A percentile compares a stretch with the other conserved stretches of the same genome.
Conservation (phyloP, 2,329 filamentous ascomycete genomes). For the Fusarium chuoi region DNA sequence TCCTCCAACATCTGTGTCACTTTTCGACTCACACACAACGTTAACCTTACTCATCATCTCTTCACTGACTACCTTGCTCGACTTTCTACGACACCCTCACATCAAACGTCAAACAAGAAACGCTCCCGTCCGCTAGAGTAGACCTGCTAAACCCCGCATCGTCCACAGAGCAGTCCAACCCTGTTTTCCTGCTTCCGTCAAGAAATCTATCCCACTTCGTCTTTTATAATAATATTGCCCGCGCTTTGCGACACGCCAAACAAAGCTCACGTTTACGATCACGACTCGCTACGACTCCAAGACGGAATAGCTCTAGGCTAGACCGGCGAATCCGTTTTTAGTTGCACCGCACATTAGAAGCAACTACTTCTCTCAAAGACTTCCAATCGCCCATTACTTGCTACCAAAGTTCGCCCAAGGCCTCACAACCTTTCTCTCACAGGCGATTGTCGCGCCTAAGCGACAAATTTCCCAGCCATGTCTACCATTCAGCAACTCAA, state of each 20-base stretch:
- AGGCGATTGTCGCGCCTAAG: constrained; percentile 42
- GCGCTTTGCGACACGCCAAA: constrained; percentile 29
- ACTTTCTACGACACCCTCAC: constrained; percentile 28
- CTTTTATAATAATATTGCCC: constrained; percentile 22
- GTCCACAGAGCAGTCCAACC: constrained; percentile 18
- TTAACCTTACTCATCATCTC: constrained; percentile 7
- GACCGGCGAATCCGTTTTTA: constrained; percentile 11
- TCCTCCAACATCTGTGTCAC: constrained; percentile 4
- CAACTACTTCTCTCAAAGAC: not conserved
- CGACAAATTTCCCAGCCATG: constrained; percentile 55
- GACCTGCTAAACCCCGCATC: constrained; percentile 43
- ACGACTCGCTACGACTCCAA: constrained; percentile 32
- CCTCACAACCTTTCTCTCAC: not conserved
- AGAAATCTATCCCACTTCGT: not conserved
- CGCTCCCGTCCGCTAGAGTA: constrained; percentile 33
- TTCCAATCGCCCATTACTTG: constrained; percentile 2
- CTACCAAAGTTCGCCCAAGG: constrained; percentile 11
- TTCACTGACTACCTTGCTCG: constrained; percentile 11
- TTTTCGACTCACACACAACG: constrained; percentile 6
- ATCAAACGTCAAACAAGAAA: constrained; percentile 22
- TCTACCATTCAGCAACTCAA: constrained; percentile 93
- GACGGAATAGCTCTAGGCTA: constrained; percentile 13
- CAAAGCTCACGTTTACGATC: constrained; percentile 28
- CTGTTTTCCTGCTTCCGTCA: constrained; percentile 24
- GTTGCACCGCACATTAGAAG: not conserved